A percentile compares a stretch with the other conserved stretches of the same genome.
phyloP scores from a whole-genome alignment of 2,329 filamentous ascomycete genomes.

The Aspergillus persii region DNA sequence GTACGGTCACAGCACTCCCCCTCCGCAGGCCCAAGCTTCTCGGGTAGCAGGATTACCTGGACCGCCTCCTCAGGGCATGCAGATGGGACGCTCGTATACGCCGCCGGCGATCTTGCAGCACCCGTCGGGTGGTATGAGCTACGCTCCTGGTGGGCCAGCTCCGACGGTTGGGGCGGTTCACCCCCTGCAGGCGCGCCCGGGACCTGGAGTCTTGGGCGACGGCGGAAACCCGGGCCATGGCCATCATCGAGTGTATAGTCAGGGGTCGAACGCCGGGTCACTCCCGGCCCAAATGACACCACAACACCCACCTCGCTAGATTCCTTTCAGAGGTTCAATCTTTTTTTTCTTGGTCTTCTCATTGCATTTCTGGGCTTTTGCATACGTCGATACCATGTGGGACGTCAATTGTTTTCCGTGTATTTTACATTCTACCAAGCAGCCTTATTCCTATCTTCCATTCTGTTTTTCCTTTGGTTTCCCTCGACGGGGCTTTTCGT shows the following conservation, averaged over 20 bases:
- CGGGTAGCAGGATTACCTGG: slow-evolving; percentile 24
- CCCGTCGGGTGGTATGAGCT: slow-evolving; percentile 28
- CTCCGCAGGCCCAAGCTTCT: slow-evolving; percentile 28
- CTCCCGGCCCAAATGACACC: slow-evolving; percentile 27
- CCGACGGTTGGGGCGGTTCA: slow-evolving; percentile 22
- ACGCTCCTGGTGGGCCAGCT: slow-evolving; percentile 26
- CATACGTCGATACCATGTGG: slow-evolving; percentile 4
- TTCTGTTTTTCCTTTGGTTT: background rate
- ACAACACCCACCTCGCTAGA: slow-evolving; percentile 28
- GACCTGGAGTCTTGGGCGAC: slow-evolving; percentile 24
- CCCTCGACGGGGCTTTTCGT: background rate
- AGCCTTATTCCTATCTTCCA: background rate
- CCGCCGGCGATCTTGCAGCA: slow-evolving; percentile 36
- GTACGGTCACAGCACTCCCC: slow-evolving; percentile 36
- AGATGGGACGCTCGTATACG: slow-evolving; percentile 38
- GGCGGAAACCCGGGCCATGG: slow-evolving; percentile 7
- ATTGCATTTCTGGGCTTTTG: slow-evolving; percentile 5
- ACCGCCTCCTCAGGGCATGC: slow-evolving; percentile 24
- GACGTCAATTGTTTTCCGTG: slow-evolving; percentile 5
- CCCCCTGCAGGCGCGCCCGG: slow-evolving; percentile 28
- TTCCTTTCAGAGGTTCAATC: background rate
- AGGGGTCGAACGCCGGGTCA: slow-evolving; percentile 32
- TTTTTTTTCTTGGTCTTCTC: background rate
- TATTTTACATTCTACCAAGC: slow-evolving; percentile 9
- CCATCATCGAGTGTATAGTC: slow-evolving; percentile 40